These are phyloP conservation scores for Lignosus rhinocerotis DNA, from an alignment of 1,284 basidiomycete species.

Conservation along the genomic window DNA sequence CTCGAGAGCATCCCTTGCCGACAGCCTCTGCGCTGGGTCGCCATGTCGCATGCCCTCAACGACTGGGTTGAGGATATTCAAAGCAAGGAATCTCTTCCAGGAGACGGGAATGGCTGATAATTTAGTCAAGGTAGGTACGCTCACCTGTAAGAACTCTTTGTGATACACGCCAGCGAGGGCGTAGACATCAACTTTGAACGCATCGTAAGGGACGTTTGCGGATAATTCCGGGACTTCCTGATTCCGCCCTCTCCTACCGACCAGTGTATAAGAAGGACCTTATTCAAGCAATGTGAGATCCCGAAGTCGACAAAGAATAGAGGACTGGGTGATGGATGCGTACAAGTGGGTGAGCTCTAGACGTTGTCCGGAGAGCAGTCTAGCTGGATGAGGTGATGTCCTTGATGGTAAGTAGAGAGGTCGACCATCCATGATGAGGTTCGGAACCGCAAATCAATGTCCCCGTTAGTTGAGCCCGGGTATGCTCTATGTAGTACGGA, in stretches of 20 bases:
- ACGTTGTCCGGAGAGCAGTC: no score
- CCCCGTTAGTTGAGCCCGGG: no score
- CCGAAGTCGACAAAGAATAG: constrained; percentile 31
- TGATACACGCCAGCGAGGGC: constrained; percentile 23
- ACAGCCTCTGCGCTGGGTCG: background rate
- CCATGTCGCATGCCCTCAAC: constrained; percentile 10
- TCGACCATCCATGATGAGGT: no score
- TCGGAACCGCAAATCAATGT: no score
- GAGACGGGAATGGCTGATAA: background rate
- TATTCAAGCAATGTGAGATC: constrained; percentile 18
- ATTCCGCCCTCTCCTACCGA: no score
- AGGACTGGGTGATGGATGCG: no score
- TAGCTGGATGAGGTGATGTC: no score
- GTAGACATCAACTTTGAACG: constrained; percentile 33
- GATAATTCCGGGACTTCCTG: constrained; percentile 32
- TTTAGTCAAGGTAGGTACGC: background rate
- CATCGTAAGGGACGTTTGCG: constrained; percentile 26
- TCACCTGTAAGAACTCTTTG: constrained; percentile 16
- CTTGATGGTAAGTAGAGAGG: no score
- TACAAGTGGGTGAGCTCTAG: no score
- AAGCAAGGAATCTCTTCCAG: constrained; percentile 12
- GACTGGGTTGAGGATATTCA: constrained; percentile 8
- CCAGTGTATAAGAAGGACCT: no score
- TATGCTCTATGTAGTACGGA: no score
- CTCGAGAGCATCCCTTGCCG: background rate